Conservation (phyloP, 371 early-diverging fungal species). For the Circinella umbellata region DNA sequence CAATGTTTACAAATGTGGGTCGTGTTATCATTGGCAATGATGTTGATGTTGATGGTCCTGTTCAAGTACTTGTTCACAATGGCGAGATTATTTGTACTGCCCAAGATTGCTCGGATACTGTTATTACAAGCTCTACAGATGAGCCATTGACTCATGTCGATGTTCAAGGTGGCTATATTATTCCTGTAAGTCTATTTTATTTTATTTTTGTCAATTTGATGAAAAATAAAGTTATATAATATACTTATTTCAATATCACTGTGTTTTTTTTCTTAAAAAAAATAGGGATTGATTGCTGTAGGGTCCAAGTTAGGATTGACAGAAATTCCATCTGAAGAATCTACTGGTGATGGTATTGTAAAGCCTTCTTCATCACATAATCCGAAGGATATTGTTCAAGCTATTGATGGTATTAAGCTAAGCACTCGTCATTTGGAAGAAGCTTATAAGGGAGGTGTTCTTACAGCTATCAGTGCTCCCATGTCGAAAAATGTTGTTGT, state of each 20-base stretch:
- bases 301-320: constrained; percentile 58
- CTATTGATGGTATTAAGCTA: constrained; percentile 64
- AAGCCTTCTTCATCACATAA: constrained; percentile 26
- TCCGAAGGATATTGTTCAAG: constrained; percentile 39
- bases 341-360: constrained; percentile 59
- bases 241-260: too few relatives aligned
- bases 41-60: constrained; percentile 17
- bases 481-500: constrained; percentile 41
- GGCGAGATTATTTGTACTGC: constrained; percentile 55
- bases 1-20: constrained; percentile 44
- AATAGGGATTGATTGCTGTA: constrained; percentile 52
- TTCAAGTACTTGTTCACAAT: constrained; percentile 42
- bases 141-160: constrained; percentile 24
- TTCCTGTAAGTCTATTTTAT: constrained; percentile 33
- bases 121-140: constrained; percentile 3
- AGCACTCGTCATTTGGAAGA: constrained; percentile 62
- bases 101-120: constrained; percentile 26
- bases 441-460: constrained; percentile 68
- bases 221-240: too few relatives aligned
- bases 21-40: constrained; percentile 27
- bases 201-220: neutral
- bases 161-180: constrained; percentile 39
- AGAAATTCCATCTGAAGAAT: constrained; percentile 62
- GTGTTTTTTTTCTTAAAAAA: neutral
- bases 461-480: constrained; percentile 61